These are phyloP conservation scores for Colletotrichum acutatum DNA, from an alignment of 2,329 filamentous ascomycete species.

Conservation along the genomic window DNA sequence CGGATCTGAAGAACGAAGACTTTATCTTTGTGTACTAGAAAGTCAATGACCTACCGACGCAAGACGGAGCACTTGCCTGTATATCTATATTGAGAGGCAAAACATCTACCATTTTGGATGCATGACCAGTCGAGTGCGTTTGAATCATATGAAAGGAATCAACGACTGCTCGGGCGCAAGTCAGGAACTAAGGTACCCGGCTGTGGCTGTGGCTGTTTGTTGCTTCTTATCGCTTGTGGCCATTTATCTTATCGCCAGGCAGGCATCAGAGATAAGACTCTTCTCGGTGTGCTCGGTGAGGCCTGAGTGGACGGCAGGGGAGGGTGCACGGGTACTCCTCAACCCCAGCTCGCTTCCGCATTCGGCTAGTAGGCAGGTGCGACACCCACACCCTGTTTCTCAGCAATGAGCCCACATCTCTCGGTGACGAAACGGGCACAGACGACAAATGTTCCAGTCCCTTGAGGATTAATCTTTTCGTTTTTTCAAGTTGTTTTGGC, in stretches of 20 bases:
- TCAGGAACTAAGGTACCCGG: too few species aligned
- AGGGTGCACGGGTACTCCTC: neutral
- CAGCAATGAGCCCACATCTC: neutral
- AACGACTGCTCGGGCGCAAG: too few species aligned
- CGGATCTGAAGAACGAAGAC: conserved; percentile 69
- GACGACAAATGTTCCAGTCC: neutral
- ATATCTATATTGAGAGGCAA: too few species aligned
- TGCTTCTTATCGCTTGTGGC: too few species aligned
- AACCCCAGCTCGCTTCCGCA: neutral
- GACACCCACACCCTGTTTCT: neutral
- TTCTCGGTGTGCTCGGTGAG: neutral
- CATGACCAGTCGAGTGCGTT: too few species aligned
- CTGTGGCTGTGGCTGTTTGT: too few species aligned
- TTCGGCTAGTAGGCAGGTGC: neutral
- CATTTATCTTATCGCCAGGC: too few species aligned
- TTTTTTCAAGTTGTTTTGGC: neutral
- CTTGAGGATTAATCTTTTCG: neutral
- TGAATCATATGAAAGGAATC: too few species aligned
- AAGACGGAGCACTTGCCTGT: too few species aligned
- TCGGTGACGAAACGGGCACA: neutral
- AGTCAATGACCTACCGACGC: neutral
- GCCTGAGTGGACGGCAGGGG: rapidly evolving
- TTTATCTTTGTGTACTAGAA: conserved; percentile 65
- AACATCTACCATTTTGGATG: too few species aligned
- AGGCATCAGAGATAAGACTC: neutral